These are phyloP conservation scores for Hippophae rhamnoides DNA, from an alignment of 306 rosid species.

Conservation along the genomic window DNA sequence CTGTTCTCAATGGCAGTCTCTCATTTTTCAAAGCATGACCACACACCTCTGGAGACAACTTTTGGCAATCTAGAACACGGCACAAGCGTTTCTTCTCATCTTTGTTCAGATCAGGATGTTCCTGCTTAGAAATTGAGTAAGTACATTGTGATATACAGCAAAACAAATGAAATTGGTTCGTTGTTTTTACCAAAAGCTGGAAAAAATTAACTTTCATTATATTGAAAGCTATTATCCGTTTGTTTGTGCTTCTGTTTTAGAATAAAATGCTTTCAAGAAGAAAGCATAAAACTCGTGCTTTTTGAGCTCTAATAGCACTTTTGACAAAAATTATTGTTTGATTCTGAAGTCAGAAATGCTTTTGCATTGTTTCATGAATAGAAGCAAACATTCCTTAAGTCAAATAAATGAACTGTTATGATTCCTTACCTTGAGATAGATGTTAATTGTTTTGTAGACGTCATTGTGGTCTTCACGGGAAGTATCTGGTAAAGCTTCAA, in stretches of 20 bases:
- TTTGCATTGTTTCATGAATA: too few relatives aligned
- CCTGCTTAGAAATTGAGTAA: constrained; percentile 26
- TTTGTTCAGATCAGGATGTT: constrained; percentile 57
- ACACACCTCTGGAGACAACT: constrained; percentile 51
- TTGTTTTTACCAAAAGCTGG: not conserved
- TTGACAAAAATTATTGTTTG: too few relatives aligned
- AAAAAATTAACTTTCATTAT: too few relatives aligned
- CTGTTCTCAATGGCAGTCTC: constrained; percentile 67
- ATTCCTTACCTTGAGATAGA: constrained; percentile 66
- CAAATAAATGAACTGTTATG: not conserved
- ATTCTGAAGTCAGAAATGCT: too few relatives aligned
- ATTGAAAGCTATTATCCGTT: too few relatives aligned
- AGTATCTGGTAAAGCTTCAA: constrained; percentile 70
- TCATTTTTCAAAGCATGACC: constrained; percentile 74
- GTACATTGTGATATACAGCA: not conserved
- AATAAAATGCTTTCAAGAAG: too few relatives aligned
- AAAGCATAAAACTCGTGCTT: too few relatives aligned
- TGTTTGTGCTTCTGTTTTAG: too few relatives aligned
- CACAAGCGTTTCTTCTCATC: constrained; percentile 63
- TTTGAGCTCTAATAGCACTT: too few relatives aligned
- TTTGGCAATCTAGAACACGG: constrained; percentile 64
- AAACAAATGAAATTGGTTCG: not conserved
- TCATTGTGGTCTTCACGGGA: constrained; percentile 64
- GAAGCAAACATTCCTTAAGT: too few relatives aligned
- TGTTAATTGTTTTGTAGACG: constrained; percentile 77